phyloP scores from a whole-genome alignment of 805 yeast genomes.

The Deakozyma indianensis region DNA sequence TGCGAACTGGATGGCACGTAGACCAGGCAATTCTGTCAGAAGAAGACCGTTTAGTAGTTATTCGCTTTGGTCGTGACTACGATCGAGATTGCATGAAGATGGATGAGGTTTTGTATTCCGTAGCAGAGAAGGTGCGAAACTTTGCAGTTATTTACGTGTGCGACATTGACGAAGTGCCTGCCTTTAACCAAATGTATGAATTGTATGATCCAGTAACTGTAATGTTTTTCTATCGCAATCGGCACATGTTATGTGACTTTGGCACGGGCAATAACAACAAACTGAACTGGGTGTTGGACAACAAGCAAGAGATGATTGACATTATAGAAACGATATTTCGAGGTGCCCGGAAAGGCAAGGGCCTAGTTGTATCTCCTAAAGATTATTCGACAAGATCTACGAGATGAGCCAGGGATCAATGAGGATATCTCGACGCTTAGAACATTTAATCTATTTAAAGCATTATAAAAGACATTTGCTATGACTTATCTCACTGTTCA shows the following conservation, averaged over 20 bases:
- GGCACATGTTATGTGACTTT: slow-evolving; percentile 97
- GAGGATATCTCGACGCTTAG: too few relatives aligned
- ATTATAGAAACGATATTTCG: slow-evolving; percentile 78
- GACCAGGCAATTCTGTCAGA: slow-evolving; percentile 90
- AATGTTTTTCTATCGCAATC: slow-evolving; percentile 84
- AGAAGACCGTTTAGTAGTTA: slow-evolving; percentile 73
- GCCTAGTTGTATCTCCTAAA: slow-evolving; percentile 74
- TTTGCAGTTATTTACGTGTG: slow-evolving; percentile 83
- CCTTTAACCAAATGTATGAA: slow-evolving; percentile 83
- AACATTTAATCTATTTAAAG: too few relatives aligned
- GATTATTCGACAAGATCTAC: slow-evolving; percentile 11
- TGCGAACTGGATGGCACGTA: slow-evolving; percentile 87
- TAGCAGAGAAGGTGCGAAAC: slow-evolving; percentile 73
- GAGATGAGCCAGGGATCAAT: too few relatives aligned
- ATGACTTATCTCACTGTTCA: too few relatives aligned
- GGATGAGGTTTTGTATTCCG: slow-evolving; percentile 71
- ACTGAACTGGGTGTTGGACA: slow-evolving; percentile 62
- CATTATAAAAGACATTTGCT: too few relatives aligned
- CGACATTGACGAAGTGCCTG: slow-evolving; percentile 80
- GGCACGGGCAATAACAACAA: slow-evolving; percentile 97
- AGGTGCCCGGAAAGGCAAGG: slow-evolving; percentile 88
- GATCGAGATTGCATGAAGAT: slow-evolving; percentile 73
- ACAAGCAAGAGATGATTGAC: slow-evolving; percentile 82
- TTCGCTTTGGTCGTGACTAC: slow-evolving; percentile 72
- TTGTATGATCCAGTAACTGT: slow-evolving; percentile 79